A percentile compares a stretch with the other conserved stretches of the same genome.
Evolutionary conservation across 768 basidiomycete species (phyloP).

Genomic region (Russula olivacea): DNA sequence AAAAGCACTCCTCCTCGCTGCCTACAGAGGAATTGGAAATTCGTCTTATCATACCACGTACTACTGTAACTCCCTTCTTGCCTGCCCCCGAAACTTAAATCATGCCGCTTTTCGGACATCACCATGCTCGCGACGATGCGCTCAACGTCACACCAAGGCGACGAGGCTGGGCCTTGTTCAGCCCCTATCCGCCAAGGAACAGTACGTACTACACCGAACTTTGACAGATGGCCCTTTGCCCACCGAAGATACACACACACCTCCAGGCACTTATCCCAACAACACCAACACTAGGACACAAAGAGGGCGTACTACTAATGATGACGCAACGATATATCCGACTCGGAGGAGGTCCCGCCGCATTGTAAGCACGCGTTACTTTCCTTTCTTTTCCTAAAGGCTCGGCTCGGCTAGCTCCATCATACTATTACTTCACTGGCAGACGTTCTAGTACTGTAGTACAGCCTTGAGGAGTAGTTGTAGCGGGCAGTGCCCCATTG

Average conservation of each 20-base stretch:
- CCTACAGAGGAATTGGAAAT: background rate
- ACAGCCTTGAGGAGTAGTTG: too few species aligned
- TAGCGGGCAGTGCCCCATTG: background rate
- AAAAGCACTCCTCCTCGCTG: too few species aligned
- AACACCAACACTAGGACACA: constrained; percentile 41
- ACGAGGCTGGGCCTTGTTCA: constrained; percentile 15
- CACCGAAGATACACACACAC: background rate
- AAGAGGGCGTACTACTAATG: constrained; percentile 38
- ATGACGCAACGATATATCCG: constrained; percentile 34
- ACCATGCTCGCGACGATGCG: background rate
- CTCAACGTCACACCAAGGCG: background rate
- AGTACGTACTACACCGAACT: constrained; percentile 11
- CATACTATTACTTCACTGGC: too few species aligned
- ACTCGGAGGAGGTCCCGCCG: constrained; percentile 37
- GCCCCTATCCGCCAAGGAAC: constrained; percentile 30
- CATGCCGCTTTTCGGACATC: constrained; percentile 18
- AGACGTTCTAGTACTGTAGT: too few species aligned
- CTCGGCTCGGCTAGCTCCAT: background rate
- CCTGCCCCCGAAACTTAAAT: constrained; percentile 1
- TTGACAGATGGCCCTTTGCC: background rate
- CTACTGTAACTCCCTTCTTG: too few species aligned
- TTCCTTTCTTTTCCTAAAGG: background rate
- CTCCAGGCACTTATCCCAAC: constrained; percentile 41
- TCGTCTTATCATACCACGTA: background rate
- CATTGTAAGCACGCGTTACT: constrained; percentile 37